phyloP scores from a whole-genome alignment of 768 basidiomycete species.

The Trametes punicea region DNA sequence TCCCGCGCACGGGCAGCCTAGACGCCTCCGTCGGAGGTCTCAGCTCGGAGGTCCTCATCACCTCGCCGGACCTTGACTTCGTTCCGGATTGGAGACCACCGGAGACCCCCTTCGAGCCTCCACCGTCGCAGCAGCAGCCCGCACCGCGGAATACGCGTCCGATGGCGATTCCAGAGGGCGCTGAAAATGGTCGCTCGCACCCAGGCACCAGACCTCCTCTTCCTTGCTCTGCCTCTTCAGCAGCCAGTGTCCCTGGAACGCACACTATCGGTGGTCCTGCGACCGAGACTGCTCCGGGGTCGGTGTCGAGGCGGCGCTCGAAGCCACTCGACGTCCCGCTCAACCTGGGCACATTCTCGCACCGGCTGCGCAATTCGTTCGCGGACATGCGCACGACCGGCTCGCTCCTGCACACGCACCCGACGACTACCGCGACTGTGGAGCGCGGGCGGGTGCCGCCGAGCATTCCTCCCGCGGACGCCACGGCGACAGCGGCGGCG shows the following conservation, averaged over 20 bases:
- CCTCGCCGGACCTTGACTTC: constrained; percentile 10
- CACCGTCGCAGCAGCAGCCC: neutral
- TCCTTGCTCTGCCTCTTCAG: neutral
- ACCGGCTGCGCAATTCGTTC: constrained; percentile 46
- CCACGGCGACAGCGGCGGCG: constrained; percentile 70
- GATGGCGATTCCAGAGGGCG: neutral
- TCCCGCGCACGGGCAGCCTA: constrained; percentile 1
- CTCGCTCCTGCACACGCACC: constrained; percentile 13
- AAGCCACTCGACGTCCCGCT: constrained; percentile 19
- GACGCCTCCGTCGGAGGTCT: constrained; percentile 5
- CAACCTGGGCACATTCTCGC: constrained; percentile 26
- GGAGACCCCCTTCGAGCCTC: constrained; percentile 10
- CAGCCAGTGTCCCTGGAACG: neutral
- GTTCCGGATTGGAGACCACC: constrained; percentile 14
- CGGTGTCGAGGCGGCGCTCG: neutral
- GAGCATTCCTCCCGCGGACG: constrained; percentile 42
- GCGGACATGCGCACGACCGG: constrained; percentile 40
- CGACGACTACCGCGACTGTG: neutral
- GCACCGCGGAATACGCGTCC: neutral
- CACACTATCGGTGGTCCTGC: neutral
- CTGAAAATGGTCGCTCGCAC: neutral
- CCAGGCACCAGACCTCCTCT: neutral
- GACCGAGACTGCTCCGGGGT: neutral
- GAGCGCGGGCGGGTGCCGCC: no score
- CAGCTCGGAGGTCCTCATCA: constrained; percentile 2